Base-by-base conservation (phyloP, 2,329 filamentous ascomycete species). In the Xylaria sp. region DNA sequence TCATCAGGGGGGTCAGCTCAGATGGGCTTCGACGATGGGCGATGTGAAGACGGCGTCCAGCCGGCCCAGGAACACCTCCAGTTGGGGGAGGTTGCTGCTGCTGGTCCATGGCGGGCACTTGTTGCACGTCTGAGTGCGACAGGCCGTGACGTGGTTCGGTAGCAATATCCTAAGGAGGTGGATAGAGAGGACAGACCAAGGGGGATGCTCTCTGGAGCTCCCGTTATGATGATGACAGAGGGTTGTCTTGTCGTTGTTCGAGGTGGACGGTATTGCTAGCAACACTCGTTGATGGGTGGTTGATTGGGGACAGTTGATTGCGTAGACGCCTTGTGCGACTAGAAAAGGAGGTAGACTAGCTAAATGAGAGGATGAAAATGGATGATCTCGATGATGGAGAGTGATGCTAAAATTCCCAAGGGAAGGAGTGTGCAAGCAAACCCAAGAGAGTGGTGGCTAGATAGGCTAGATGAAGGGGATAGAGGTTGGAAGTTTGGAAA, bases 11-110 rank as follows among this genome's bases (percentile, higher is more conserved):
- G 68, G 95, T 98, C 82, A 98, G 87, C 87, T 98, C 96, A 75
- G 96, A 98, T 73, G 95, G 96, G 84, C 94, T 98, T 82, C 95
- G 91, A 79, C 95, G 92, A 85, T 98, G 95, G 78, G 95, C 95
- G 83, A 98, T 98, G 85, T 98, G 94, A 81, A 98, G 89, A 81
- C 94, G 92, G 79, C 95, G 94, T 79, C 94, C 94, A 80, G 91
- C 84, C 77, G 93, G 93, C 75, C 93, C 94, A 79, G 85, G 85
- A 69, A 89, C 86, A 77, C 87, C 87, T 78, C 85, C 85, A 73
- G 84, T 77, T 77, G 74, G 75, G 64, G 82, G 82, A 77, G 82
- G 83, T 78, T 82, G 83, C 76, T 83, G 82, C 69, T 82, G 86
- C 79, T 89, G 89, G 79, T 90, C 90, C 90, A 92, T 92, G 79